Evolutionary conservation across 768 basidiomycete genomes (phyloP).

Genomic region (Lactifluus volemus): DNA sequence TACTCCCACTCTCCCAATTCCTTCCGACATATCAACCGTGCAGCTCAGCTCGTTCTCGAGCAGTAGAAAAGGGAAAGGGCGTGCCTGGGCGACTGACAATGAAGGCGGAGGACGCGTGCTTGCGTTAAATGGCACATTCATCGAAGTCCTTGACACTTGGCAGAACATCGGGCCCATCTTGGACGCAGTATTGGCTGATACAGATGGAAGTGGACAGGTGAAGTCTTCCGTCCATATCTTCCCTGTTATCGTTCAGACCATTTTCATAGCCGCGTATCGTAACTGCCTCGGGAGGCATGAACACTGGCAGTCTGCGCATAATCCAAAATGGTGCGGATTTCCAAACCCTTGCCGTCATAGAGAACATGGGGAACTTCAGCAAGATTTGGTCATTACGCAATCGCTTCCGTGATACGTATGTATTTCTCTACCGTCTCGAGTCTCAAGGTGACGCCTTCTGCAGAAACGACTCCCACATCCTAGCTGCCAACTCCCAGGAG

Average conservation of each 20-base stretch:
- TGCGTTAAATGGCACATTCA: conserved; percentile 40
- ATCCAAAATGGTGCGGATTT: conserved; percentile 80
- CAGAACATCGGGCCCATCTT: conserved; percentile 77
- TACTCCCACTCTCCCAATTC: conserved; percentile 43
- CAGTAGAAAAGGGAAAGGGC: conserved; percentile 25
- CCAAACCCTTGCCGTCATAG: conserved; percentile 48
- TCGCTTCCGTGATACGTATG: conserved; percentile 43
- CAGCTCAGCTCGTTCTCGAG: conserved; percentile 31
- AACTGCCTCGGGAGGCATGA: conserved; percentile 76
- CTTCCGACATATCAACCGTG: conserved; percentile 38
- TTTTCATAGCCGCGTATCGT: conserved; percentile 59
- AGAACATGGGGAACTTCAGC: conserved; percentile 48
- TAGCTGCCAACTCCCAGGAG: conserved; percentile 50
- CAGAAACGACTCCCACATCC: conserved; percentile 47
- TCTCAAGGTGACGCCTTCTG: not conserved
- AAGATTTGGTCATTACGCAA: conserved; percentile 54
- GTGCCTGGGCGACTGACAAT: conserved; percentile 40
- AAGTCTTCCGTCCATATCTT: not conserved
- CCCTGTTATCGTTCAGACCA: not conserved
- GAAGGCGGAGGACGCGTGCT: conserved; percentile 10
- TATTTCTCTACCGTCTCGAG: conserved; percentile 1
- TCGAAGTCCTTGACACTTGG: conserved; percentile 55
- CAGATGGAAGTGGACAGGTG: conserved; percentile 64
- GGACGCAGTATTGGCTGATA: conserved; percentile 71
- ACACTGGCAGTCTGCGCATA: conserved; percentile 66